phyloP scores from a whole-genome alignment of 331 rosid genomes.

The Malus hybrid region DNA sequence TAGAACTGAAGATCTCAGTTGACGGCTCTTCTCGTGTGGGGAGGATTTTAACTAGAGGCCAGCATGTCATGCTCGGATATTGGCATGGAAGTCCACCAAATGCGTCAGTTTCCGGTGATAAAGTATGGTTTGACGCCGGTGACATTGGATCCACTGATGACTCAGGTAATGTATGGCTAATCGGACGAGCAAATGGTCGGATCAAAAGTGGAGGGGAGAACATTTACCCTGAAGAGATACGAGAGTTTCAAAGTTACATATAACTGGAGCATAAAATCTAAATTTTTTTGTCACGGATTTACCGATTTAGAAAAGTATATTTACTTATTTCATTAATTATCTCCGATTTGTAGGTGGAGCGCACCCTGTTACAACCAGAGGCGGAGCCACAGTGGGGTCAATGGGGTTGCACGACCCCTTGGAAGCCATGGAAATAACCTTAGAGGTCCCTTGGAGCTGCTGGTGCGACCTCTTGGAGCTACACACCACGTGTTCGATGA shows the following conservation, averaged over 20 bases:
- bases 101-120: constrained; percentile 19
- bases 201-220: constrained; percentile 95
- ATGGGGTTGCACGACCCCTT: too few species aligned
- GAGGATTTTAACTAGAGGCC: constrained; percentile 85
- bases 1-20: constrained; percentile 50
- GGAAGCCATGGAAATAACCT: too few species aligned
- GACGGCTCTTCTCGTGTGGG: constrained; percentile 46
- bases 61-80: constrained; percentile 74
- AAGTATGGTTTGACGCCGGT: constrained; percentile 81
- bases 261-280: not conserved
- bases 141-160: constrained; percentile 73
- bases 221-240: constrained; percentile 88
- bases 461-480: too few species aligned
- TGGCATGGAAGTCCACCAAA: constrained; percentile 50
- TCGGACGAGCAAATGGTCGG: constrained; percentile 64
- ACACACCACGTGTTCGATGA: too few species aligned
- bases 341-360: constrained; percentile 50
- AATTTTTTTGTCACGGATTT: not conserved
- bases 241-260: not conserved
- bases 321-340: not conserved
- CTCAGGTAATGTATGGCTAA: constrained; percentile 64
- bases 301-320: not conserved
- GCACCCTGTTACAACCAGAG: constrained; percentile 37
- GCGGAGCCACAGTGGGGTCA: too few species aligned
- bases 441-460: too few species aligned